Base-by-base conservation (phyloP, 805 yeast genomes). In the Yamadazyma paraphyllophila region DNA sequence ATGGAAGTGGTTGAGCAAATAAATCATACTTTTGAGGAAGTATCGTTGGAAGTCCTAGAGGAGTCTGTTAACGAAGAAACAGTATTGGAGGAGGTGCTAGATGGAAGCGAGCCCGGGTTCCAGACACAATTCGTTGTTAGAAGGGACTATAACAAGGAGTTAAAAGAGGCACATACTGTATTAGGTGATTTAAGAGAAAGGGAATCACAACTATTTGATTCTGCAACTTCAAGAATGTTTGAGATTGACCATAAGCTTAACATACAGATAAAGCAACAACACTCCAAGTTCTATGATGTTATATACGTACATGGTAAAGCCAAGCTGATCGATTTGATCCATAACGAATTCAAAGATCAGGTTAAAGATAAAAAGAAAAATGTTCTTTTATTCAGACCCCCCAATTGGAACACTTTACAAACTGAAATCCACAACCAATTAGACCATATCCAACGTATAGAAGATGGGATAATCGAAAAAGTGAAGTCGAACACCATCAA, bases 361-460 rank as follows among this genome's bases (percentile, higher is more conserved):
- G 52, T 60, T 34, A 55, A 58, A 45, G 70, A 54, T 51, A 69
- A 45, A 41, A 71, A 72, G 39, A 74, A 78, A 15, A 64, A 67
- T 7, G 67, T 72, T 14, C 62, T 81, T 0, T 57, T 77, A 3
- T 71, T 77, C 65, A 58, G 83, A 15, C 64, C 73, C 0, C 63
- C 67, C 26, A 62, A 68, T 1, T 72, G 77, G 59, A 82, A 90
- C 81, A 61, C 72, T 0, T 54, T 66, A 1, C 67, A 88, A 24
- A 86, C 86, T 0, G 57, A 65, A 5, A 62, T 84, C 12, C 78
- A 78, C 16, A 57, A 65, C 1, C 58, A 75, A 3, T 68, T 69
- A n/a, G 65, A 69, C 3, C 62, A 66, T 17, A 85, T 89, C 3
- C 67, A 69, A 11, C 54, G 54, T 1, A 82, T 80, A 45, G 97